Evolutionary conservation across 768 basidiomycete genomes (phyloP).

Genomic region (Phanerochaete sordida): DNA sequence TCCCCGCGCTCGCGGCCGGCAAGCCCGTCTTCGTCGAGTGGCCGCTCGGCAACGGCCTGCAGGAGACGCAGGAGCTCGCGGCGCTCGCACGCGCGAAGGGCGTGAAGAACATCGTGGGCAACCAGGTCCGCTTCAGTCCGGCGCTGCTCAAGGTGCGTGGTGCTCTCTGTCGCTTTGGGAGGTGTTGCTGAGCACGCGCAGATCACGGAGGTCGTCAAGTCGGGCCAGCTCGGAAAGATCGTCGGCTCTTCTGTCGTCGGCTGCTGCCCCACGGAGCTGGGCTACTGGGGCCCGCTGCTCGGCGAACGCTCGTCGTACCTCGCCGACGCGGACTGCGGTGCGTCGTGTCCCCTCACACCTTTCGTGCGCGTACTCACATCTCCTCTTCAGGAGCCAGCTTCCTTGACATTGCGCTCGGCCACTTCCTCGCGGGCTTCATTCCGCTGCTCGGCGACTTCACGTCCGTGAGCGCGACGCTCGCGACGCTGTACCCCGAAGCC

Average conservation of each 20-base stretch:
- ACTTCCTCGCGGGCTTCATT: constrained; percentile 27
- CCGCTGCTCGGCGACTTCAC: constrained; percentile 30
- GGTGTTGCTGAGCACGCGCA: background rate
- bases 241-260: background rate
- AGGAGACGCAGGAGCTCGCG: constrained; percentile 34
- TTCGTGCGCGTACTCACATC: background rate
- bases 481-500: constrained; percentile 25
- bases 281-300: constrained; percentile 14
- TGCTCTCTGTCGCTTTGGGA: background rate
- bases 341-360: background rate
- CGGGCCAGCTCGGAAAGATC: background rate
- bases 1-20: constrained; percentile 32
- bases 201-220: constrained; percentile 1
- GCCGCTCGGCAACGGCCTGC: constrained; percentile 30
- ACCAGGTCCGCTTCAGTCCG: constrained; percentile 19
- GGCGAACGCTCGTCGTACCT: constrained; percentile 12
- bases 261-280: background rate
- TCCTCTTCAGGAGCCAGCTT: constrained; percentile 21
- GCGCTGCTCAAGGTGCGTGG: background rate
- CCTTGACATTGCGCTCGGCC: constrained; percentile 26
- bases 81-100: constrained; percentile 28
- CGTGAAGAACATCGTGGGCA: constrained; percentile 31
- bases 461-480: constrained; percentile 23
- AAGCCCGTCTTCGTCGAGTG: constrained; percentile 40
- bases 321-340: constrained; percentile 1